Evolutionary conservation across 2,329 filamentous ascomycete species (phyloP).

Genomic region (Fusarium sp.): DNA sequence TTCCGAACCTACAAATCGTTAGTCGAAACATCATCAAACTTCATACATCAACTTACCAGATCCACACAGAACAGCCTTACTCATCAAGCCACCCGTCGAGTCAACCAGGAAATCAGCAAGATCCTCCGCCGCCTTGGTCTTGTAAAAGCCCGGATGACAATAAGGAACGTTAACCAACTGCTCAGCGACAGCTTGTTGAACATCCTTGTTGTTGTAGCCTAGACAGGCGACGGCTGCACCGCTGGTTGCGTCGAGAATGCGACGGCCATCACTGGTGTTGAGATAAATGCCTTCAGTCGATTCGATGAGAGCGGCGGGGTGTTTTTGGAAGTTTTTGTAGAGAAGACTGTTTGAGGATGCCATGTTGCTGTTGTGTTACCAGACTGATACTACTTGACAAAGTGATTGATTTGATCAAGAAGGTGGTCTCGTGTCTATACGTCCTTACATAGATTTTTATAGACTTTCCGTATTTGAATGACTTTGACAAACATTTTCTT

Average conservation of each 20-base stretch:
- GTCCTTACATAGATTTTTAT: constrained; percentile 13
- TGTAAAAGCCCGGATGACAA: constrained; percentile 41
- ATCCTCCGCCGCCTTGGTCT: constrained; percentile 33
- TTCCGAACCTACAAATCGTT: constrained; percentile 16
- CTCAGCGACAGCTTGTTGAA: constrained; percentile 38
- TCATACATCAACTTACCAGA: constrained; percentile 18
- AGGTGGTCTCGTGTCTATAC: background rate
- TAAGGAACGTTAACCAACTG: constrained; percentile 38
- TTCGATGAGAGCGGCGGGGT: constrained; percentile 38
- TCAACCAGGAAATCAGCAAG: constrained; percentile 39
- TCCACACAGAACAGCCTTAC: constrained; percentile 38
- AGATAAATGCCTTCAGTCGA: constrained; percentile 35
- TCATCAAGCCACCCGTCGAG: constrained; percentile 36
- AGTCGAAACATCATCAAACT: rapidly evolving
- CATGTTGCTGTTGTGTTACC: constrained; percentile 19
- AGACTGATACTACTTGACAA: background rate
- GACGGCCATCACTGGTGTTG: constrained; percentile 37
- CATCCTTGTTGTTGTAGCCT: constrained; percentile 39
- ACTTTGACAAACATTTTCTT: background rate
- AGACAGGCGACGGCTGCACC: constrained; percentile 42
- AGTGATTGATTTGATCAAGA: background rate
- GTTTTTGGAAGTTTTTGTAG: constrained; percentile 43
- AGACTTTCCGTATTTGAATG: background rate
- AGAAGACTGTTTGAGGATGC: constrained; percentile 39
- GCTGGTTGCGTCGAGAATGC: constrained; percentile 42